These are phyloP conservation scores for Corylus heterophylla DNA, from an alignment of 306 rosid genomes.

Conservation along the genomic window DNA sequence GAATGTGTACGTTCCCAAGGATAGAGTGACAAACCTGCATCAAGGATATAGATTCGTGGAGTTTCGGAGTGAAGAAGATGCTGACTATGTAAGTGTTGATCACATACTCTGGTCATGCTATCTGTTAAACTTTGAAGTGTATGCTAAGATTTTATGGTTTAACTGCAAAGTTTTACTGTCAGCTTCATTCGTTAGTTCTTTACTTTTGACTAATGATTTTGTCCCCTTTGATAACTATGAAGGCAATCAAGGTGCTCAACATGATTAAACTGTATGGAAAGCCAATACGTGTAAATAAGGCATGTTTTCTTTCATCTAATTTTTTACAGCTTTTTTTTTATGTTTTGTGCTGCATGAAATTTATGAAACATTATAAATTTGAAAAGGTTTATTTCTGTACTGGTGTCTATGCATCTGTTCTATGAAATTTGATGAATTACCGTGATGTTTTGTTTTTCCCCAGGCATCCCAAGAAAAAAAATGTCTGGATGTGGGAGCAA, in stretches of 20 bases:
- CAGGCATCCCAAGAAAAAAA: conserved; percentile 99
- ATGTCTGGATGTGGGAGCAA: conserved; percentile 96
- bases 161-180: neutral
- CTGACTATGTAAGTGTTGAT: conserved; percentile 70
- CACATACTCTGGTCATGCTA: neutral
- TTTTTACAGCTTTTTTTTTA: neutral
- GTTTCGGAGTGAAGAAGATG: conserved; percentile 94
- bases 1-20: conserved; percentile 95
- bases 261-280: conserved; percentile 47
- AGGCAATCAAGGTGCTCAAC: conserved; percentile 53
- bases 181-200: neutral
- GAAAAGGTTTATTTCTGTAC: neutral
- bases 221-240: conserved; percentile 13
- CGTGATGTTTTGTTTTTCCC: conserved; percentile 25
- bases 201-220: conserved; percentile 1
- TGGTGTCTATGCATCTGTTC: neutral
- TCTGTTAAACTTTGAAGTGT: neutral
- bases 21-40: conserved; percentile 90
- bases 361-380: neutral
- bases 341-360: neutral
- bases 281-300: conserved; percentile 98
- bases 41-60: conserved; percentile 98
- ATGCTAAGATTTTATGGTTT: neutral
- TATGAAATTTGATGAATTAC: conserved; percentile 13
- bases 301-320: conserved; percentile 12